Evolutionary conservation across 2,329 filamentous ascomycete genomes (phyloP).

Genomic region (Aspergillus fructus): DNA sequence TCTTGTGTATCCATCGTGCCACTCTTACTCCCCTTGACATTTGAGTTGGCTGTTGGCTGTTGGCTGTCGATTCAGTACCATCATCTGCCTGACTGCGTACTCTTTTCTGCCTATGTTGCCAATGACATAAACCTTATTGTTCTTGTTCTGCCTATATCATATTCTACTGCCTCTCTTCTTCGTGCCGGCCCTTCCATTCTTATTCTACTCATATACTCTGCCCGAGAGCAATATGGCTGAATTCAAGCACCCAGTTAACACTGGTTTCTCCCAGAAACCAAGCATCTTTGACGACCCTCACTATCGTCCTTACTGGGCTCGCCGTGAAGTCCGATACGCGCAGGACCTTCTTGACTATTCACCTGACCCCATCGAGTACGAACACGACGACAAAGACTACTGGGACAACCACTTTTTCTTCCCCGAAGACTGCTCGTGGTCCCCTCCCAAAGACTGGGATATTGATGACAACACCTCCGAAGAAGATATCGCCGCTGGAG

Average conservation of each 20-base stretch:
- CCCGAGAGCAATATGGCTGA: conserved; percentile 21
- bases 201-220: not conserved
- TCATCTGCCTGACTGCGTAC: not conserved
- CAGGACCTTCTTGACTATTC: conserved; percentile 41
- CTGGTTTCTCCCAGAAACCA: conserved; percentile 15
- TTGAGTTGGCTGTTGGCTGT: not conserved
- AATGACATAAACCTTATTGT: not conserved
- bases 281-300: conserved; percentile 17
- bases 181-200: not conserved
- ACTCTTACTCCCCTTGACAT: conserved; percentile 2
- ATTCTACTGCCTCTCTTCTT: not conserved
- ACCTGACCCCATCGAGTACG: conserved; percentile 44
- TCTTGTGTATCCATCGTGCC: conserved; percentile 17
- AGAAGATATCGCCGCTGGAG: conserved; percentile 13
- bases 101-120: not conserved
- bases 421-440: conserved; percentile 44
- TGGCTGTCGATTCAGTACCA: not conserved
- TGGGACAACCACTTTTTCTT: conserved; percentile 46
- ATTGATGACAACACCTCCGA: conserved; percentile 23
- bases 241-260: conserved; percentile 22
- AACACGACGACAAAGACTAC: conserved; percentile 43
- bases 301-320: conserved; percentile 41
- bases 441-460: conserved; percentile 32
- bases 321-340: conserved; percentile 37
- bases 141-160: not conserved